Conservation (phyloP, 352 stramenopile genomes). For the Phytopythium sindhum region DNA sequence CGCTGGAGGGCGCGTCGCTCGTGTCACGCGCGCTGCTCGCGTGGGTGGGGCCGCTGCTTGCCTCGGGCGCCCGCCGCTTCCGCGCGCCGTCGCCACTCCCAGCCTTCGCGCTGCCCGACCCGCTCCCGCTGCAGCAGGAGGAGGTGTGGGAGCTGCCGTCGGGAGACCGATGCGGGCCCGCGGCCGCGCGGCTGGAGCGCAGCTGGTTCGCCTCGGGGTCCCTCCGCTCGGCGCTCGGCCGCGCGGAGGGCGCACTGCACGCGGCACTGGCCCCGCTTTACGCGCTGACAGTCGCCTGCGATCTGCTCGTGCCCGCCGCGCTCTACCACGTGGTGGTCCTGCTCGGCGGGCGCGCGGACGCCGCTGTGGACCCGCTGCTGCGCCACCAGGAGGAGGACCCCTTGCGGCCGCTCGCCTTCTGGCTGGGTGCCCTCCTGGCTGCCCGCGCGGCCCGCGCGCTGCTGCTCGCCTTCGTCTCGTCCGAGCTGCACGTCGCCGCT, state of each 20-base stretch:
- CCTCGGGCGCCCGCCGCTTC: slow-evolving; percentile 26
- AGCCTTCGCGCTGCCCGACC: slow-evolving; percentile 20
- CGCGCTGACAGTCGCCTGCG: slow-evolving; percentile 38
- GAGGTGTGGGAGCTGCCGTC: slow-evolving; percentile 64
- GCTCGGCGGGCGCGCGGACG: slow-evolving; percentile 26
- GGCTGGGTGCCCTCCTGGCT: slow-evolving; percentile 56
- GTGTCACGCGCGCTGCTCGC: slow-evolving; percentile 36
- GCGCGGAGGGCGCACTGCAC: slow-evolving; percentile 47
- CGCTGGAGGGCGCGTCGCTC: slow-evolving; percentile 39
- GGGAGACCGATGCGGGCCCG: slow-evolving; percentile 34
- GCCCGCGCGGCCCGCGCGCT: slow-evolving; percentile 63
- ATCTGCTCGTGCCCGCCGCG: slow-evolving; percentile 58
- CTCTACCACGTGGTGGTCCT: slow-evolving; percentile 57
- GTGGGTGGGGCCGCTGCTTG: slow-evolving; percentile 45
- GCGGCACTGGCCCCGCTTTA: slow-evolving; percentile 39
- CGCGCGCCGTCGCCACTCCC: slow-evolving; percentile 30
- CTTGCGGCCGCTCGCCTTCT: slow-evolving; percentile 33
- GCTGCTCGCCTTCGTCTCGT: slow-evolving; percentile 55
- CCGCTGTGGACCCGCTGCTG: slow-evolving; percentile 13
- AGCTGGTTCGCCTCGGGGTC: slow-evolving; percentile 59
- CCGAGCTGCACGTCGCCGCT: slow-evolving; percentile 59
- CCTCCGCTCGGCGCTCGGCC: slow-evolving; percentile 47
- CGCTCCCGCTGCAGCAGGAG: slow-evolving; percentile 34
- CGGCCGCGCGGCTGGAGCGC: slow-evolving; percentile 44
- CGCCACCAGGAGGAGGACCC: slow-evolving; percentile 2